Evolutionary conservation across 805 yeast species (phyloP).

Genomic region (Ogataea corticis): DNA sequence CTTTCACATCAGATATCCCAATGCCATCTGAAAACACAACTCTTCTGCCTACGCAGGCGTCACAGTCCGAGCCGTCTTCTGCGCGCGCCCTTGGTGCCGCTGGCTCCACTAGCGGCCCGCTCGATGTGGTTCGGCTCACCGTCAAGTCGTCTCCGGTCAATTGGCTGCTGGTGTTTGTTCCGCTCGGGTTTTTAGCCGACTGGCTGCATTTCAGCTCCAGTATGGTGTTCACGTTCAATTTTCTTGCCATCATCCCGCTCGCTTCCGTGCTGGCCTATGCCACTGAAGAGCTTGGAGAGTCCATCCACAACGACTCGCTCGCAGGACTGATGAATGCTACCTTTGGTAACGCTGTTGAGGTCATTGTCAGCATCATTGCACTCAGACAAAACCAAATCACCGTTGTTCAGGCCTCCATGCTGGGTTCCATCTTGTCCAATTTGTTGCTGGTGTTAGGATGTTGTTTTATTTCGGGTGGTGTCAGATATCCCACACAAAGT

Average conservation of each 20-base stretch:
- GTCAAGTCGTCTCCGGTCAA: conserved; percentile 57
- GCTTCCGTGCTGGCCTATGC: conserved; percentile 90
- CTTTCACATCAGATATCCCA: too few species aligned
- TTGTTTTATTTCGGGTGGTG: conserved; percentile 92
- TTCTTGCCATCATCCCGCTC: conserved; percentile 86
- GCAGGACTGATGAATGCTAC: conserved; percentile 97
- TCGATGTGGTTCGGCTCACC: conserved; percentile 16
- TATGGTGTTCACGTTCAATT: conserved; percentile 69
- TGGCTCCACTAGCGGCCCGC: conserved; percentile 5
- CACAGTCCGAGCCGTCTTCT: too few species aligned
- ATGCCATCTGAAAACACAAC: conserved; percentile 19
- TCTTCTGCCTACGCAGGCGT: conserved; percentile 8
- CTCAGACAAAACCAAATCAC: conserved; percentile 81
- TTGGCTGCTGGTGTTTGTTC: conserved; percentile 78
- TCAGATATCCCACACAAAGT: conserved; percentile 77
- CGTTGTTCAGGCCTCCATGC: conserved; percentile 96
- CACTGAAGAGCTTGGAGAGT: conserved; percentile 86
- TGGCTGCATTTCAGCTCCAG: conserved; percentile 52
- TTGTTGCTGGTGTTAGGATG: conserved; percentile 90
- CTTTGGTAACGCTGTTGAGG: conserved; percentile 96
- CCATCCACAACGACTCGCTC: conserved; percentile 79
- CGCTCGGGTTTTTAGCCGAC: conserved; percentile 82
- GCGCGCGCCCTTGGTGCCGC: conserved; percentile 4
- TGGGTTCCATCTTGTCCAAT: conserved; percentile 90
- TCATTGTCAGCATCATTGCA: conserved; percentile 92